A percentile compares a stretch with the other conserved stretches of the same genome.
phyloP scores from a whole-genome alignment of 2,329 filamentous ascomycete species.

The Monilinia polystroma region DNA sequence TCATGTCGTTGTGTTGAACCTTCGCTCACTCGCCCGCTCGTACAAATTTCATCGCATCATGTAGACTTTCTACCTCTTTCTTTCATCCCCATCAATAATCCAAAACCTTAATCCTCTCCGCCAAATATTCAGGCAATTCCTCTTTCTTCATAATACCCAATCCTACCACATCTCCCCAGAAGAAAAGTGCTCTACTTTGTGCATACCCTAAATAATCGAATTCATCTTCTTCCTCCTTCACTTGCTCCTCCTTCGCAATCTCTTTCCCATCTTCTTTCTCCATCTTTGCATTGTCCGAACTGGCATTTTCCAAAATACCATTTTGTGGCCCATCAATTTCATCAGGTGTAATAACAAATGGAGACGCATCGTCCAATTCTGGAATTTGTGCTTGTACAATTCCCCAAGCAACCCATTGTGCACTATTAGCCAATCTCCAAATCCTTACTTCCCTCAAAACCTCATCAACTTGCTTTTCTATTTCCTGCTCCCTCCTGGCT shows the following conservation, averaged over 20 bases:
- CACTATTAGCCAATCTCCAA: conserved; percentile 86
- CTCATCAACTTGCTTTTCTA: conserved; percentile 66
- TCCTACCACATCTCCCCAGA: conserved; percentile 85
- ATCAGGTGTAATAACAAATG: conserved; percentile 4
- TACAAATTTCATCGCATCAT: too few relatives aligned
- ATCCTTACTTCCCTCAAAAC: conserved; percentile 76
- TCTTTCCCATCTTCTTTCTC: conserved; percentile 16
- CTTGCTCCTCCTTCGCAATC: conserved; percentile 31
- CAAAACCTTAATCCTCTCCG: conserved; percentile 65
- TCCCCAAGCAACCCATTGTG: conserved; percentile 93
- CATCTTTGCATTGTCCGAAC: conserved; percentile 4
- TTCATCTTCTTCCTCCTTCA: conserved; percentile 56
- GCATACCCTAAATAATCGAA: conserved; percentile 95
- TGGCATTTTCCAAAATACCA: not conserved
- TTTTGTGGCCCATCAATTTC: conserved; percentile 19
- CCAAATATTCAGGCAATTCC: conserved; percentile 71
- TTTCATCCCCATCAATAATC: conserved; percentile 50
- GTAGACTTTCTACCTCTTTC: too few relatives aligned
- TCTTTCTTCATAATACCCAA: conserved; percentile 72
- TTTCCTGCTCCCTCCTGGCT: conserved; percentile 58
- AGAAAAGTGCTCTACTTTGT: conserved; percentile 86
- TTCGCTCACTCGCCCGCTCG: too few relatives aligned
- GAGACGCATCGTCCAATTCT: conserved; percentile 49
- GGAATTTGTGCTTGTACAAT: conserved; percentile 91
- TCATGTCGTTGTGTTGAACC: too few relatives aligned